Evolutionary conservation across 345 rosid species (phyloP), one percentile per base, ranked within the genome.

Genomic region (Citropsis articulata): DNA sequence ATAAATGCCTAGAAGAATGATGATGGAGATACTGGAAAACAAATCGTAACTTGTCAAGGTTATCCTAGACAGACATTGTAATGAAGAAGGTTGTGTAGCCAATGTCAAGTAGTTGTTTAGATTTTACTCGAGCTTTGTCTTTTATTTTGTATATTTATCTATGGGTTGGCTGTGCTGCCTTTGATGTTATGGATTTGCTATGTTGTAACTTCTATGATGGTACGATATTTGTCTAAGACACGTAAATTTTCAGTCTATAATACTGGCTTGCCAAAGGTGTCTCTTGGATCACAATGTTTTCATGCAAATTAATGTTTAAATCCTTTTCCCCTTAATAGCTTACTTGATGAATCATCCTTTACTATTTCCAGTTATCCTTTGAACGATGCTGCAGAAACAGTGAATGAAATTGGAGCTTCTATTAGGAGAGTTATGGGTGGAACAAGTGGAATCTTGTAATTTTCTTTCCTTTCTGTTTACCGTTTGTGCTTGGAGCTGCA

Each of bases 341-440:
- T 27, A 62, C 18, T 30, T 69, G 16, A 72, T 24, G 60, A 57
- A 73, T 57, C 36, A 5, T 40, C 53, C 76, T 84, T 66, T 82
- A n/a, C 48, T 86, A 73, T 83, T 83, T 61, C 70, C 87, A 95
- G 99, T 83, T 95, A 92, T 88, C 99, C 99, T 60, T 89, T 93
- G 80, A 93, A 93, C 65, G 95, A 95, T 87, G 93, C 92, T 72
- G 91, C 93, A 1, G 99, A 95, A 87, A 95, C 98, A 66, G 86
- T 93, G 53, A 89, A 89, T 67, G 97, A 95, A 83, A 95, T 95
- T 77, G 97, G 97, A 75, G 88, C 92, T 78, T 87, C 99, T 64
- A 78, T 93, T 81, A 87, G 87, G 83, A 90, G 91, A 88, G 94
- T 88, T 66, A 93, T 93, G 99, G 99, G 99, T 77, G 99, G 99